Evolutionary conservation across 1,139 yeast species (phyloP).

Genomic region (Kodamaea ohmeri): DNA sequence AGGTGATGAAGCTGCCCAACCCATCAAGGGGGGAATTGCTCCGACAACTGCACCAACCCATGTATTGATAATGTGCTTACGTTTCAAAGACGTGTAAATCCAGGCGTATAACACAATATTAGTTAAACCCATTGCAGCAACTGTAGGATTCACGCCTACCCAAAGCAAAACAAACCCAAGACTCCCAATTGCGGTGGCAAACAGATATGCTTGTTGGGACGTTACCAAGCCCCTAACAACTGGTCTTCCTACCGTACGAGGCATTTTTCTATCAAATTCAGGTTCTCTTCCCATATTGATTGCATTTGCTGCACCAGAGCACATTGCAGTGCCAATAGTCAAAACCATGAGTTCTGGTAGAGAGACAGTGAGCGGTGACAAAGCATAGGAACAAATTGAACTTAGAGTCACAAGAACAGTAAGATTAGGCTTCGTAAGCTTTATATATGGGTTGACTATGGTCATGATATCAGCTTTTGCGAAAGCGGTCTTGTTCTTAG

Average conservation of each 20-base stretch:
- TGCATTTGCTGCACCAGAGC: slow-evolving; percentile 95
- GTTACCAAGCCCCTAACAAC: slow-evolving; percentile 81
- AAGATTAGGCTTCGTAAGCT: slow-evolving; percentile 83
- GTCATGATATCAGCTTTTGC: slow-evolving; percentile 26
- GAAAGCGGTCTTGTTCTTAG: not conserved
- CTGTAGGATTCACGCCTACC: slow-evolving; percentile 82
- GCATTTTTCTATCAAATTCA: slow-evolving; percentile 81
- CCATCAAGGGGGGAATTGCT: slow-evolving; percentile 98
- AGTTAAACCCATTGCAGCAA: slow-evolving; percentile 70
- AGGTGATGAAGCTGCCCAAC: slow-evolving; percentile 95
- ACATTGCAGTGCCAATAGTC: slow-evolving; percentile 80
- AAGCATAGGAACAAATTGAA: slow-evolving; percentile 89
- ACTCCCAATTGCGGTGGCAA: slow-evolving; percentile 73
- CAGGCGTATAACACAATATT: slow-evolving; percentile 85
- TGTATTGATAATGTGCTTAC: slow-evolving; percentile 81
- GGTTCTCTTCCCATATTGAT: slow-evolving; percentile 98
- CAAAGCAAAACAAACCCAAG: slow-evolving; percentile 68
- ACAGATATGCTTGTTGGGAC: slow-evolving; percentile 71
- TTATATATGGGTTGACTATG: slow-evolving; percentile 58
- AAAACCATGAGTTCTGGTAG: slow-evolving; percentile 66
- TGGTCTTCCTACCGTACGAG: slow-evolving; percentile 85
- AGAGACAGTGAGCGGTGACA: slow-evolving; percentile 80
- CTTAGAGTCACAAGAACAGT: slow-evolving; percentile 87
- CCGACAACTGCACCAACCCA: slow-evolving; percentile 99
- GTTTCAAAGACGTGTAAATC: slow-evolving; percentile 85